Base-by-base conservation (phyloP, 805 yeast genomes). In the Kodamaea fukazawae region DNA sequence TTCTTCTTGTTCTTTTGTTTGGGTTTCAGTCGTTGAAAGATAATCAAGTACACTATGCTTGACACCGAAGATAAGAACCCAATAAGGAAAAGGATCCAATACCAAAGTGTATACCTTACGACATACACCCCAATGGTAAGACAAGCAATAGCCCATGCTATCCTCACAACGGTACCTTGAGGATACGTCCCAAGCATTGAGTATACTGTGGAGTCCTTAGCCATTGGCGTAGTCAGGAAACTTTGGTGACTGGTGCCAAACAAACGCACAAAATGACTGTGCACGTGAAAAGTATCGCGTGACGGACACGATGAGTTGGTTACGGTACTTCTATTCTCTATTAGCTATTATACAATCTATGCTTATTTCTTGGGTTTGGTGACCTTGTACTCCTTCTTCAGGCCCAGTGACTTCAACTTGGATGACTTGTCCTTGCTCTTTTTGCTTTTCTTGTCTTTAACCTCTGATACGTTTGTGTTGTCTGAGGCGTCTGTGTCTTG, bases 291-390 rank as follows among this genome's bases (percentile, higher is more conserved):
- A 5, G 8, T 4, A 11, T 14, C 12, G 22, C 25, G 30, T 27
- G 16, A 32, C 3, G 28, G 29, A 32, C 7, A 34, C 16, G 4
- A 13, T 22, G 33, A 38, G 26, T 29, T 35, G 37, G 40, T 9
- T 29, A 32, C 29, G 18, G n/a, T n/a, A 4, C 10, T 13, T 14
- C 15, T 8, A 10, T 31, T 13, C 18, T 28, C 35, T 32, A 32
- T 32, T n/a, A 32, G 16, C 30, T 34, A 34, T 7, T 34, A 25
- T 34, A 34, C 36, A 34, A 27, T 27, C 14, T 25, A 26, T 25
- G 22, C 44, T 51, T 51, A n/a, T 16, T 51, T 43, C 40, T 43
- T 22, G 28, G 13, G 15, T 34, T 34, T 34, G 10, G 14, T 18
- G 3, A 34, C 36, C 26, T 34, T 34, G 10, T 25, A 26, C 36